Evolutionary conservation across 1,284 basidiomycete species (phyloP), one percentile per base, ranked within the genome.

Genomic region (Leccinum griseonigrum): DNA sequence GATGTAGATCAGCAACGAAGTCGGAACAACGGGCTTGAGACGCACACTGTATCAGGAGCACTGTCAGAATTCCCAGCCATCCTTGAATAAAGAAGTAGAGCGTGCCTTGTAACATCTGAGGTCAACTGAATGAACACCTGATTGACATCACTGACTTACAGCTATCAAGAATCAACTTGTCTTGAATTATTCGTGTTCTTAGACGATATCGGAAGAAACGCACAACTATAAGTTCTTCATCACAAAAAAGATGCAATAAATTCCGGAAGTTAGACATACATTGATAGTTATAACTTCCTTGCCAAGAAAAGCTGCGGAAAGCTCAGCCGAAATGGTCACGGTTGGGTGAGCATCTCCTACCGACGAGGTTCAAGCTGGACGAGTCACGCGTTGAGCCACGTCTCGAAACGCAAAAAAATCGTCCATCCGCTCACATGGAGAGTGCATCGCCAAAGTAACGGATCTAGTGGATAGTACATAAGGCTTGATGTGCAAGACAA

Each of bases 361-460:
- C 13, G 3, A 67, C 14, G 16, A 54, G 50, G 18, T 65, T 65
- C 64, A 71, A 38, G 14, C 70, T 69, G 36, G 43, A 4, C 2
- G 2, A 53, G 38, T 3, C 5, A 14, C 8, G 10, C 5, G 18
- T 40, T 66, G 18, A 61, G 50, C n/a, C 9, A 3, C 10, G 1
- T 56, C 14, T 11, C 1, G 5, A 56, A 40, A 52, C 29, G 6
- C 6, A 50, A 26, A 51, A 40, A 26, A 26, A 1, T 34, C 13
- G 9, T 10, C 31, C 26, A 31, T 31, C 26, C 40, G 63, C 70
- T 68, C n/a, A 69, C 68, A 68, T 60, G 7, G 56, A 63, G 18
- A 72, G 18, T 8, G 38, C 54, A 54, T 72, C 62, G 26, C 70
- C 60, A 3, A 69, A 29, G 36, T 72, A 72, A 6, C 70, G 69